phyloP scores from a whole-genome alignment of 495 filamentous ascomycete genomes.

The Tuber brumale region DNA sequence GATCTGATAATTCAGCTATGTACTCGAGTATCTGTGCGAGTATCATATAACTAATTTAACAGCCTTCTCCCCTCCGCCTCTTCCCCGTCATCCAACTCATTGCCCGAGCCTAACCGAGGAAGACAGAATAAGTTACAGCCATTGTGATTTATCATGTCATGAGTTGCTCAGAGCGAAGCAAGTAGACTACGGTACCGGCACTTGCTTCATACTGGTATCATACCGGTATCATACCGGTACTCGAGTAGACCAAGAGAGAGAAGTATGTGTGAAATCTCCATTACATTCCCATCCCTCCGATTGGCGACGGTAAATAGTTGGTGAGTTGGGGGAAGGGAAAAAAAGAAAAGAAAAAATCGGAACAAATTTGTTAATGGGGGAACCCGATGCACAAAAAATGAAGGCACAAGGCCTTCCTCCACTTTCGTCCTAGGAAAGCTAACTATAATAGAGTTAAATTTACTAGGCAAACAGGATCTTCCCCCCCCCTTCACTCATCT shows the following conservation, averaged over 20 bases:
- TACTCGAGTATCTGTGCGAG: background rate
- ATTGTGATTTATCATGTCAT: background rate
- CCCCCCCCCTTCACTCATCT: background rate
- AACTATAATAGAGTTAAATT: background rate
- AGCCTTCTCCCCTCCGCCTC: no score
- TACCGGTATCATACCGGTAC: background rate
- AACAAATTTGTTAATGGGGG: background rate
- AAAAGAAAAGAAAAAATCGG: background rate
- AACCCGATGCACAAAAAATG: background rate
- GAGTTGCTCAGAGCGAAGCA: background rate
- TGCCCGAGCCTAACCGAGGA: background rate
- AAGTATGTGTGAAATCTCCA: background rate
- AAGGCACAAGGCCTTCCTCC: background rate
- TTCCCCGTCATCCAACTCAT: background rate
- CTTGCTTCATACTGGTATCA: no score
- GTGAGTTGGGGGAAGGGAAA: background rate
- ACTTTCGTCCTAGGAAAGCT: background rate
- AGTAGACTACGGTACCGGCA: background rate
- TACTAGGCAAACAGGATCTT: background rate
- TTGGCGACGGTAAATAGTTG: background rate
- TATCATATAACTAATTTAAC: background rate
- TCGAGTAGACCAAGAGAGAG: background rate
- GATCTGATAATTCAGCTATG: background rate
- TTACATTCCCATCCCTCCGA: background rate
- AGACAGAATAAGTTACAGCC: background rate